phyloP scores from a whole-genome alignment of 139 green algal species.

The Chara braunii region DNA sequence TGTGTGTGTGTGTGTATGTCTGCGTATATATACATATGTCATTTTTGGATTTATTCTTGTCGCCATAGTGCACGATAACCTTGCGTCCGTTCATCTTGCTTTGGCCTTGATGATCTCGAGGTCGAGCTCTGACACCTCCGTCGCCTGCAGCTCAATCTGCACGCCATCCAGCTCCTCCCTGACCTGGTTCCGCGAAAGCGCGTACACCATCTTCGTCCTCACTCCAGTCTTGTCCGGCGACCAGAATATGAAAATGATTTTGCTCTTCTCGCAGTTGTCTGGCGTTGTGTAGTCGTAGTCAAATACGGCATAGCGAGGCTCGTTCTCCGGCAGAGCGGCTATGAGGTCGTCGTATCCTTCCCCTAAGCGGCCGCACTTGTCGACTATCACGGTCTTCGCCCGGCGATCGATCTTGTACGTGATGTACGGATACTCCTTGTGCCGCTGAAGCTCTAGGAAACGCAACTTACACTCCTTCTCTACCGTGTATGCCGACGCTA shows the following conservation, averaged over 20 bases:
- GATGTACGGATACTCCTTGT: slow-evolving; percentile 35
- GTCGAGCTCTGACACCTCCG: slow-evolving; percentile 40
- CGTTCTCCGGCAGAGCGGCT: slow-evolving; percentile 19
- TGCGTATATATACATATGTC: no score
- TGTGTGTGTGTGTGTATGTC: no score
- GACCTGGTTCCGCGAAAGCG: slow-evolving; percentile 42
- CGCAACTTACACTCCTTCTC: slow-evolving; percentile 18
- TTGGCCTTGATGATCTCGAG: slow-evolving; percentile 24
- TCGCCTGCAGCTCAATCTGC: slow-evolving; percentile 45
- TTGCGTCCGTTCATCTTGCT: no score
- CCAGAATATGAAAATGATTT: slow-evolving; percentile 44
- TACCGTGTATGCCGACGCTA: no score
- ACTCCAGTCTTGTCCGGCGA: slow-evolving; percentile 40
- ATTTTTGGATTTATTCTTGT: no score
- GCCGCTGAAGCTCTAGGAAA: slow-evolving; percentile 28
- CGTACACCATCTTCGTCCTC: slow-evolving; percentile 46
- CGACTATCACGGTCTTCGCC: slow-evolving; percentile 22
- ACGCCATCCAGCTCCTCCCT: slow-evolving; percentile 37
- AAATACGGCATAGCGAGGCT: slow-evolving; percentile 29
- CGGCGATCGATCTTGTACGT: slow-evolving; percentile 35
- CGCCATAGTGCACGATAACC: no score
- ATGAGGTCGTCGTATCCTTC: slow-evolving; percentile 28
- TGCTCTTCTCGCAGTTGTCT: slow-evolving; percentile 40
- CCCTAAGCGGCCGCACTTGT: neutral
- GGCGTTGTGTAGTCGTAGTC: slow-evolving; percentile 37